Base-by-base conservation (phyloP, 371 early-diverging fungal species). In the Mortierella sp. region DNA sequence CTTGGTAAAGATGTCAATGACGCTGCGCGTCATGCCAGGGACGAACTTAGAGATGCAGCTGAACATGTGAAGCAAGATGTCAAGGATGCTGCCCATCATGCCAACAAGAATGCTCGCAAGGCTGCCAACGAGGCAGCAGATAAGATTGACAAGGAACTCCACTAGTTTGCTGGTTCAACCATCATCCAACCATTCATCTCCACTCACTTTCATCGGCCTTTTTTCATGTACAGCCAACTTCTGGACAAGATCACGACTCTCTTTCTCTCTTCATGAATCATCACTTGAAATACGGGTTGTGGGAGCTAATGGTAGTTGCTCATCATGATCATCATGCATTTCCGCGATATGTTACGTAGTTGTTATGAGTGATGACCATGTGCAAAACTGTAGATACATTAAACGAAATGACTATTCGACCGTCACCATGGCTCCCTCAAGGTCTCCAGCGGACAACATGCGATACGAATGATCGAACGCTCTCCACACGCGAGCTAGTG, bases 401-500 rank as follows among this genome's bases (percentile, higher is more conserved):
- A 34, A 34, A 34, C 31, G 14, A 50, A 22, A 25, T 5, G 7
- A 10, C 37, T 60, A 68, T 25, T 59, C 60, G 5, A 67, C 55
- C 8, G 19, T 22, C 8, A 29, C 19, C 70, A 63, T 54, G 41
- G 71, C 67, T 3, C 57, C 61, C 25, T 73, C 67, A 2, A 73
- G 50, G 41, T 73, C 67, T 7, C 73, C 73, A n/a, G 62, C 57
- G 27, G 63, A 58, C 50, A 73, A 31, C 44, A 60, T 60, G 16
- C 57, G 61, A 56, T 73, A 73, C 3, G 57, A 53, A 45, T 62
- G 62, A 54, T 73, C 67, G 54, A 73, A 73, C 3, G 63, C 62
- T 21, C 60, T 48, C 73, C 73, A 73, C 0, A 73, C 60, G 39
- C 54, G 43, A 4, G 17, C 63, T 17, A 73, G 27, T 1, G 55